Evolutionary conservation across 306 rosid genomes (phyloP).

Genomic region (Vigna radiata): DNA sequence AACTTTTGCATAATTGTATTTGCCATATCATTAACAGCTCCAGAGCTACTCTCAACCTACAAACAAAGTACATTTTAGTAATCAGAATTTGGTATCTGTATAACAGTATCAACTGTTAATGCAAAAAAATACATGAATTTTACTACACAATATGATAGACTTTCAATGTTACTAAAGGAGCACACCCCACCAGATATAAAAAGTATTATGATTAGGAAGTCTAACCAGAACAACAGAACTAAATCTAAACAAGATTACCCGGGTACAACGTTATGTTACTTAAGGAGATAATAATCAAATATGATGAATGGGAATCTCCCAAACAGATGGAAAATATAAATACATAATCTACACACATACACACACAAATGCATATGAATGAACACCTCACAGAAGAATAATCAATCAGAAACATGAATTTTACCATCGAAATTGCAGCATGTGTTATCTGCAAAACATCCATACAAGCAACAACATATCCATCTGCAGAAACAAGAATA

Average conservation of each 20-base stretch:
- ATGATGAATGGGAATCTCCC: slow-evolving; percentile 12
- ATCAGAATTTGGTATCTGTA: slow-evolving; percentile 39
- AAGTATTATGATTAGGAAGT: slow-evolving; percentile 1
- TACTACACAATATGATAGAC: slow-evolving; percentile 33
- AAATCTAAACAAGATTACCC: slow-evolving; percentile 15
- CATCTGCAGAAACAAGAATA: slow-evolving; percentile 66
- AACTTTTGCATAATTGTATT: slow-evolving; percentile 93
- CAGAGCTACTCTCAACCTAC: slow-evolving; percentile 82
- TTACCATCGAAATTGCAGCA: slow-evolving; percentile 93
- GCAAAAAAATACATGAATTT: slow-evolving; percentile 24
- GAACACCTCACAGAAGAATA: slow-evolving; percentile 22
- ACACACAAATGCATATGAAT: slow-evolving; percentile 9
- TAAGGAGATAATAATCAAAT: slow-evolving; percentile 15
- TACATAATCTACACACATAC: slow-evolving; percentile 3
- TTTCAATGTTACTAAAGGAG: slow-evolving; percentile 5
- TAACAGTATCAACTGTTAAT: slow-evolving; percentile 13
- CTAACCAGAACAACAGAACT: slow-evolving; percentile 24
- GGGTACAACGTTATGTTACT: neutral
- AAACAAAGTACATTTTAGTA: slow-evolving; percentile 30
- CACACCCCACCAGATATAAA: neutral
- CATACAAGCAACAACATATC: slow-evolving; percentile 74
- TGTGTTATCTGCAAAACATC: slow-evolving; percentile 95
- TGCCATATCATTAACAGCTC: slow-evolving; percentile 79
- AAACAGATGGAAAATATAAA: slow-evolving; percentile 1
- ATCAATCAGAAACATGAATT: slow-evolving; percentile 32